Conservation (phyloP, 495 filamentous ascomycete species). For the Penicillium silybi region DNA sequence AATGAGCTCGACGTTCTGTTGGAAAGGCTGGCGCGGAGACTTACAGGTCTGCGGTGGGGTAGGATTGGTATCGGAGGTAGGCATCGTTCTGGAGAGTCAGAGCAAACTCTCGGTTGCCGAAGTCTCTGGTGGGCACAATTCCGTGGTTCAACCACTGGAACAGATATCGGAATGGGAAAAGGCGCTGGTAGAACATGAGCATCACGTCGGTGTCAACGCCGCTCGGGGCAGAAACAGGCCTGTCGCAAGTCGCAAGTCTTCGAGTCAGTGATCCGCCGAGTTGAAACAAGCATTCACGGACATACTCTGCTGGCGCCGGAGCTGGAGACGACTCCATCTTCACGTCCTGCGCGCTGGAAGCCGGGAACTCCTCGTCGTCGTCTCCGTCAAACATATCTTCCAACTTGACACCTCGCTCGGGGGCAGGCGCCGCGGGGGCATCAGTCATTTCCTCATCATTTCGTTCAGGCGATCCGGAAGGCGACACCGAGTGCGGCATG, state of each 20-base stretch:
- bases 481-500: slow-evolving; percentile 54
- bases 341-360: slow-evolving; percentile 46
- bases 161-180: slow-evolving; percentile 91
- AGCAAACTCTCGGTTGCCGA: slow-evolving; percentile 90
- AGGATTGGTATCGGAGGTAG: slow-evolving; percentile 90
- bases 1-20: not conserved
- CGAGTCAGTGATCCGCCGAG: not conserved
- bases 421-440: slow-evolving; percentile 25
- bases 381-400: slow-evolving; percentile 78
- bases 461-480: slow-evolving; percentile 24
- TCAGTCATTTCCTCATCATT: slow-evolving; percentile 41
- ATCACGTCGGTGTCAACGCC: slow-evolving; percentile 75
- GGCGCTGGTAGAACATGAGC: slow-evolving; percentile 88
- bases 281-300: not conserved
- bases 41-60: slow-evolving; percentile 76
- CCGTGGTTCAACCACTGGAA: slow-evolving; percentile 99
- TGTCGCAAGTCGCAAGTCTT: slow-evolving; percentile 2
- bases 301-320: slow-evolving; percentile 41
- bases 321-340: slow-evolving; percentile 43
- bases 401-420: slow-evolving; percentile 55
- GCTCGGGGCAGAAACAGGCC: slow-evolving; percentile 26
- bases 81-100: slow-evolving; percentile 87
- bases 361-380: slow-evolving; percentile 74
- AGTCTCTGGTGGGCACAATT: slow-evolving; percentile 77
- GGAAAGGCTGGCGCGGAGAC: slow-evolving; percentile 19